Conservation (phyloP, 176 grass and related monocot species). For the Alopecurus myosuroides region DNA sequence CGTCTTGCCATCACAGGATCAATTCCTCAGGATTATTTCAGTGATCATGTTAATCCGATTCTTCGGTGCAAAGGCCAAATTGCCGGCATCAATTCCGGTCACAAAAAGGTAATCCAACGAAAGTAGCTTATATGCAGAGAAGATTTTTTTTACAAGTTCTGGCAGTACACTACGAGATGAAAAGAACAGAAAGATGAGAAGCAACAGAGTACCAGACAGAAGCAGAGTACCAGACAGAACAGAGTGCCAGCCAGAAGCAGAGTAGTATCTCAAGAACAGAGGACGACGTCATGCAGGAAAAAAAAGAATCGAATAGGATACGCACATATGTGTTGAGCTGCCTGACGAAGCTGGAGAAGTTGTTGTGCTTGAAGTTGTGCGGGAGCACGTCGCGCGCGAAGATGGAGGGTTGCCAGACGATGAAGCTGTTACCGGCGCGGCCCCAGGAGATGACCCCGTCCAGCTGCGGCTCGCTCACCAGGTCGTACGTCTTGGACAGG, state of each 20-base stretch:
- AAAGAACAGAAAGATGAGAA: background rate
- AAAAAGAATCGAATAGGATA: conserved; percentile 18
- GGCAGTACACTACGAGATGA: background rate
- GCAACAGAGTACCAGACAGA: background rate
- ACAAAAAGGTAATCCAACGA: background rate
- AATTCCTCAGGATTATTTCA: conserved; percentile 38
- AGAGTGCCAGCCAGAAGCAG: background rate
- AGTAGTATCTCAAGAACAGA: background rate
- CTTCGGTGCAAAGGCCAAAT: background rate
- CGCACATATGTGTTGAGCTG: conserved; percentile 97
- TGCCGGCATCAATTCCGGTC: background rate
- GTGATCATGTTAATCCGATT: conserved; percentile 16
- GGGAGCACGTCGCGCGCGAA: conserved; percentile 74
- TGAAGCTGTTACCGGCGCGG: conserved; percentile 72
- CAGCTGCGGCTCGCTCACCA: conserved; percentile 62
- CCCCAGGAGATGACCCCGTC: conserved; percentile 83
- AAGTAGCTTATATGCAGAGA: background rate
- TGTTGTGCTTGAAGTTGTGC: conserved; percentile 76
- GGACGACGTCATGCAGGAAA: background rate
- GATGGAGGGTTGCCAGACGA: conserved; percentile 68
- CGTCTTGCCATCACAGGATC: conserved; percentile 43
- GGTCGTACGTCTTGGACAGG: conserved; percentile 90
- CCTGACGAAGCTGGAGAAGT: conserved; percentile 87
- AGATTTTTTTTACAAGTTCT: conserved; percentile 21
- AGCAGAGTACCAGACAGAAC: background rate